Evolutionary conservation across 768 basidiomycete species (phyloP), one percentile per base, ranked within the genome.

Genomic region (Auricularia heimuer): DNA sequence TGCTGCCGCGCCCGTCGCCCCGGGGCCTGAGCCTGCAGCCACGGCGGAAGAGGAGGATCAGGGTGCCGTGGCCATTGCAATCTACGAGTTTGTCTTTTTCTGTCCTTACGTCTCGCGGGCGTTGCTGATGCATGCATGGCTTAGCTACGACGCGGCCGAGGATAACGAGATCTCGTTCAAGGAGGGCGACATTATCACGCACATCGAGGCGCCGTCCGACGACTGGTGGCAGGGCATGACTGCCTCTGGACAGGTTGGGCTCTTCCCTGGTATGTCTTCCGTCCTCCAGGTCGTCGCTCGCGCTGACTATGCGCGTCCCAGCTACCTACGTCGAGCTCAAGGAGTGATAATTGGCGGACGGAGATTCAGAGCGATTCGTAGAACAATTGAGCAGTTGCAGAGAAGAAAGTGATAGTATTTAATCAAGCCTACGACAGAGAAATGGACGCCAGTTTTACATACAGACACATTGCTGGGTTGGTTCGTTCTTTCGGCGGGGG

Each of bases 111-210:
- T 21, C 65, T 62, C n/a, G 67, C 1, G 51, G 47, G 62, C 72
- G 64, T 69, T 64, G 54, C 18, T 37, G n/a, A 24, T 29, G 29
- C 29, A 29, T 29, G 44, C 29, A 62, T 1, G 63, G 6, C 61
- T 4, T 63, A 94, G 91, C 68, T 96, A 95, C 70, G 91, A 93
- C 10, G 92, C 94, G 0, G 85, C 85, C 0, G 94, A 97, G 72
- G 93, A 94, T 69, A 97, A 98, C 71, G 94, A 97, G 71, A 76
- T 97, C 35, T 81, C 86, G 3, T 93, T 98, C 82, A 77, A 73
- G 36, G 94, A 93, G 73, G 92, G 91, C 34, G 94, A 94, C 42
- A 76, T 79, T 64, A 90, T 97, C 71, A 80, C 78, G 18, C 80
- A 88, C 64, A 90, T 97, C 63, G 90, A 92, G 70, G 85, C 87